Percentiles rank a stretch among this genome's conserved stretches.
Conservation (phyloP, 768 basidiomycete genomes). For the Cystobasidium onofrii region DNA sequence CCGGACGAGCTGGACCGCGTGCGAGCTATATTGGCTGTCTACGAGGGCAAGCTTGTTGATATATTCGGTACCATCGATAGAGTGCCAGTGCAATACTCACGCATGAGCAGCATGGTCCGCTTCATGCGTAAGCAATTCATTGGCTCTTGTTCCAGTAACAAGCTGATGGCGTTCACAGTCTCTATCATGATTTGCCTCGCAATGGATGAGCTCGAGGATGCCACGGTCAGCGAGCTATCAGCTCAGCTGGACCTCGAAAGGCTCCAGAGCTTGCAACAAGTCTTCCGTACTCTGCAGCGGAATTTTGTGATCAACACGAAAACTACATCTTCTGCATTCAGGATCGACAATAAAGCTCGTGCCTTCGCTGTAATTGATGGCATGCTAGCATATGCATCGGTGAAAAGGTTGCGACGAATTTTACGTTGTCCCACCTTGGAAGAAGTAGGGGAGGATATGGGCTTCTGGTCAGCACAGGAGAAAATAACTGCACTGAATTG, state of each 20-base stretch:
- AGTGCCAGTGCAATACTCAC: neutral
- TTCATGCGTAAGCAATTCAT: neutral
- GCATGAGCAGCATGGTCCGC: slow-evolving; percentile 11
- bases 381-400: neutral
- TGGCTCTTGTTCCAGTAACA: neutral
- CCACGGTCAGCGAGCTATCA: neutral
- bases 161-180: neutral
- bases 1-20: neutral
- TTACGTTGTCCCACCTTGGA: neutral
- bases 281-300: neutral
- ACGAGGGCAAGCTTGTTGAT: neutral
- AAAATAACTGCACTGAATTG: neutral
- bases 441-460: neutral
- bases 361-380: neutral
- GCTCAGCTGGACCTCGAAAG: neutral
- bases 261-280: neutral
- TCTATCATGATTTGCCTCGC: neutral
- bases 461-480: neutral
- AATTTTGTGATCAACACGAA: neutral
- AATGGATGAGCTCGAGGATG: neutral
- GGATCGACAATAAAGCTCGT: neutral
- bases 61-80: neutral
- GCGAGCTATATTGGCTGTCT: neutral
- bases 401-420: neutral
- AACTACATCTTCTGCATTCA: neutral